Percentiles rank a stretch among this genome's conserved stretches.
phyloP scores from a whole-genome alignment of 495 filamentous ascomycete genomes.

The Penicillium coffeae region DNA sequence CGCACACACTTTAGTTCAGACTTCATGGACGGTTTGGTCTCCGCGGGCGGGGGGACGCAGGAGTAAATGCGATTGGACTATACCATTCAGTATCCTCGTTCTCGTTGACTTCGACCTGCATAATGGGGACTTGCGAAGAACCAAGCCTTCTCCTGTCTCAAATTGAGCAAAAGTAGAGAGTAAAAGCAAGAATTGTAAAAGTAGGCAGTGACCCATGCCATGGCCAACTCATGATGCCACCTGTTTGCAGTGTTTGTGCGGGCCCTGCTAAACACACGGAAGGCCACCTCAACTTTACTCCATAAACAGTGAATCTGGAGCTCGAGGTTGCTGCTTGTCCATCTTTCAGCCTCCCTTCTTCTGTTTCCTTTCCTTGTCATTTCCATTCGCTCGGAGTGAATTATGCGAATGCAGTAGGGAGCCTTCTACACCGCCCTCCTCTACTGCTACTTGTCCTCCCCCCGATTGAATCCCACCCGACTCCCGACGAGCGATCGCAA shows the following conservation, averaged over 20 bases:
- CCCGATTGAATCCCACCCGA: constrained; percentile 22
- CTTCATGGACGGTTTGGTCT: constrained; percentile 8
- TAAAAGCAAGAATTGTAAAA: constrained; percentile 5
- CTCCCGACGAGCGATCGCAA: constrained; percentile 15
- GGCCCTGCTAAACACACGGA: constrained; percentile 40
- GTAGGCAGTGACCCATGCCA: constrained; percentile 1
- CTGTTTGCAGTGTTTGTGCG: constrained; percentile 45
- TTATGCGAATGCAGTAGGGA: constrained; percentile 24
- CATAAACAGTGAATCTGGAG: constrained; percentile 26
- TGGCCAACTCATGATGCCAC: constrained; percentile 29
- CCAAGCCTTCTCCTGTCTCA: not conserved
- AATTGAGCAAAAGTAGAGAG: not conserved
- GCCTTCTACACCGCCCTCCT: constrained; percentile 30
- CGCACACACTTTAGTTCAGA: constrained; percentile 3
- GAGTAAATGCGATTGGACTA: constrained; percentile 7
- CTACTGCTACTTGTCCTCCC: constrained; percentile 27
- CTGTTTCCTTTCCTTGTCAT: constrained; percentile 1
- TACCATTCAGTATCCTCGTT: constrained; percentile 99
- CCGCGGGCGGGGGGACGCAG: constrained; percentile 10
- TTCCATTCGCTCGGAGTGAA: constrained; percentile 10
- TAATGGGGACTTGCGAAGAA: constrained; percentile 32
- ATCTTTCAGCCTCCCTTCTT: constrained; percentile 13
- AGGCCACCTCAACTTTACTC: constrained; percentile 47
- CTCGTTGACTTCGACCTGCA: constrained; percentile 89
- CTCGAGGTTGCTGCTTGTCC: constrained; percentile 16